These are phyloP conservation scores for Colletotrichum phormii DNA, from an alignment of 2,329 filamentous ascomycete genomes.

Conservation along the genomic window DNA sequence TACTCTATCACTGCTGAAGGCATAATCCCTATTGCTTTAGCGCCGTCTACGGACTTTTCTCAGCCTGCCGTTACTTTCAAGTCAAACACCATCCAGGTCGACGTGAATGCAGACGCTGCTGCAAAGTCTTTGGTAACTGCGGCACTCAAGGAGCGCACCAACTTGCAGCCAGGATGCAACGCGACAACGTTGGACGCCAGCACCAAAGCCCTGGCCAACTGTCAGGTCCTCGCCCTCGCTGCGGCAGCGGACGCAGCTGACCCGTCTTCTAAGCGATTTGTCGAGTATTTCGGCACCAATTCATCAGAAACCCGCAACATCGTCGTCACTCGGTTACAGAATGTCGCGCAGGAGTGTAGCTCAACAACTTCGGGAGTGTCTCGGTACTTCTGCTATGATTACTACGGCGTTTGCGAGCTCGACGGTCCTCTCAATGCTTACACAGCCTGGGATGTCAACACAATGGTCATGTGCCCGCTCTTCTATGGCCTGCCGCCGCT, in stretches of 20 bases:
- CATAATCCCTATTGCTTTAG: slow-evolving; percentile 25
- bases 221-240: slow-evolving; percentile 36
- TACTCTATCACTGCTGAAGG: slow-evolving; percentile 37
- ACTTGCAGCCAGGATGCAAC: slow-evolving; percentile 4
- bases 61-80: slow-evolving; percentile 32
- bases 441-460: slow-evolving; percentile 22
- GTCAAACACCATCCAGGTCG: slow-evolving; percentile 38
- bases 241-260: slow-evolving; percentile 39
- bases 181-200: slow-evolving; percentile 17
- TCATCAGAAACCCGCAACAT: slow-evolving; percentile 35
- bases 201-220: slow-evolving; percentile 37
- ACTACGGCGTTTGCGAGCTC: slow-evolving; percentile 37
- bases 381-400: slow-evolving; percentile 38
- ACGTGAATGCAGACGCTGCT: slow-evolving; percentile 29
- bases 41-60: slow-evolving; percentile 30
- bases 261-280: slow-evolving; percentile 37
- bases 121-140: background rate
- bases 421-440: slow-evolving; percentile 40
- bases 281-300: slow-evolving; percentile 41
- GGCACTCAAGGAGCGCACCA: slow-evolving; percentile 34
- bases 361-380: slow-evolving; percentile 35
- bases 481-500: slow-evolving; percentile 39
- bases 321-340: slow-evolving; percentile 36
- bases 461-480: slow-evolving; percentile 39
- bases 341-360: slow-evolving; percentile 39